Conservation (phyloP, 2,329 filamentous ascomycete genomes). For the Apiospora sp. region DNA sequence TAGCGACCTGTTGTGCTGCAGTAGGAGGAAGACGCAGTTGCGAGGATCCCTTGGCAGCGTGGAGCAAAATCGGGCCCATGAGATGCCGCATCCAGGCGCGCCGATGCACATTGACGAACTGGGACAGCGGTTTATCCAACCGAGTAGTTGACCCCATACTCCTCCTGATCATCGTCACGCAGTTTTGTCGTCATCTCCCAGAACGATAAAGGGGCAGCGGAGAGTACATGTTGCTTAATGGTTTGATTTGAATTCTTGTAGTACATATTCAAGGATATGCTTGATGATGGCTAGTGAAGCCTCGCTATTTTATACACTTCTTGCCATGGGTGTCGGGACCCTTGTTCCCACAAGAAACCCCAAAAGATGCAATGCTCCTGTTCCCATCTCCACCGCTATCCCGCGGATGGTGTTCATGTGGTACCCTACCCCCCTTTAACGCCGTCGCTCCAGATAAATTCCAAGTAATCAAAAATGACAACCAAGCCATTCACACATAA, state of each 20-base stretch:
- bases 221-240: background rate
- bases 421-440: conserved; percentile 14
- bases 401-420: background rate
- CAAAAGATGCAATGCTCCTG: conserved; percentile 7
- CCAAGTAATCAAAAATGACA: background rate
- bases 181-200: no score
- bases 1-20: background rate
- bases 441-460: conserved; percentile 8
- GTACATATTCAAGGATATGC: background rate
- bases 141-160: no score
- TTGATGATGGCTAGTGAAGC: conserved; percentile 14
- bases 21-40: background rate
- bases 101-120: no score
- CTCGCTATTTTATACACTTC: conserved; percentile 11
- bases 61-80: background rate
- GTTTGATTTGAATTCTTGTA: conserved; percentile 11
- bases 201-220: background rate
- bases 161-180: no score
- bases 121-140: no score
- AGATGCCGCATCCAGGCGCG: no score
- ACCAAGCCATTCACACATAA: background rate
- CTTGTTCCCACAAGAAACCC: background rate
- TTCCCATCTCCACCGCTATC: conserved; percentile 9
- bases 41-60: background rate
- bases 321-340: background rate